Conservation (phyloP, 768 basidiomycete genomes). For the Hygrocybe punicea region DNA sequence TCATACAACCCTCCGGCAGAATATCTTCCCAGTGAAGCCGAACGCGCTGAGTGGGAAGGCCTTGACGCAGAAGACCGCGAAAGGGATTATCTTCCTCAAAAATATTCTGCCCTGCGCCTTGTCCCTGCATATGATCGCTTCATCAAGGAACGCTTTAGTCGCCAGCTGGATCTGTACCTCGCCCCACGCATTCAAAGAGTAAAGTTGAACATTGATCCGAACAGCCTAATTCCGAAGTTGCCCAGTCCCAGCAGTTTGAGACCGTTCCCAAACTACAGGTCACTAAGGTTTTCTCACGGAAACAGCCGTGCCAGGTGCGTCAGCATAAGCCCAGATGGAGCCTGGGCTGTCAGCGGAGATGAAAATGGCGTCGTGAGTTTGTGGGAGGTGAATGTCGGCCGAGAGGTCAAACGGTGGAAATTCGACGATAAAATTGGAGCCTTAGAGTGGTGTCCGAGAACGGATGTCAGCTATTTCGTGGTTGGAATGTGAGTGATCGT, state of each 20-base stretch:
- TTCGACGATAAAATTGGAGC: conserved; percentile 76
- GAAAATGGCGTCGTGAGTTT: conserved; percentile 82
- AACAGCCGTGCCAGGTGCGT: conserved; percentile 68
- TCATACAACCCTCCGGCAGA: conserved; percentile 99
- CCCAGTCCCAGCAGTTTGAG: conserved; percentile 87
- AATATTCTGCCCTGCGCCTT: conserved; percentile 77
- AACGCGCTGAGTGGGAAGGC: conserved; percentile 78
- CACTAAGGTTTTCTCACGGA: conserved; percentile 67
- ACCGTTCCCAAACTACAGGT: conserved; percentile 89
- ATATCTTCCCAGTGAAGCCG: conserved; percentile 83
- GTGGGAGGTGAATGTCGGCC: conserved; percentile 90
- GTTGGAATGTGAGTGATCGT: conserved; percentile 65
- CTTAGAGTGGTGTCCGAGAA: conserved; percentile 91
- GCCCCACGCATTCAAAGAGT: conserved; percentile 86
- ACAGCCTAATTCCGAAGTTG: conserved; percentile 87
- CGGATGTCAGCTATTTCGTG: conserved; percentile 74
- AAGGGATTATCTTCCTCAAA: conserved; percentile 83
- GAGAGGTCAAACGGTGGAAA: conserved; percentile 84
- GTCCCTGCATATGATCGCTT: conserved; percentile 91
- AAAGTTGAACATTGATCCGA: conserved; percentile 89
- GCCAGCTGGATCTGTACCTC: conserved; percentile 94
- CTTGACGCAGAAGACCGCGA: conserved; percentile 87
- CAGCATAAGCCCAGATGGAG: conserved; percentile 81
- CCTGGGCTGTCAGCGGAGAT: conserved; percentile 89
- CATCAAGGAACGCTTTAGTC: conserved; percentile 89